A percentile compares a stretch with the other conserved stretches of the same genome.
These are phyloP conservation scores for Acephala macrosclerotiorum DNA, from an alignment of 2,329 filamentous ascomycete species.

Conservation along the genomic window DNA sequence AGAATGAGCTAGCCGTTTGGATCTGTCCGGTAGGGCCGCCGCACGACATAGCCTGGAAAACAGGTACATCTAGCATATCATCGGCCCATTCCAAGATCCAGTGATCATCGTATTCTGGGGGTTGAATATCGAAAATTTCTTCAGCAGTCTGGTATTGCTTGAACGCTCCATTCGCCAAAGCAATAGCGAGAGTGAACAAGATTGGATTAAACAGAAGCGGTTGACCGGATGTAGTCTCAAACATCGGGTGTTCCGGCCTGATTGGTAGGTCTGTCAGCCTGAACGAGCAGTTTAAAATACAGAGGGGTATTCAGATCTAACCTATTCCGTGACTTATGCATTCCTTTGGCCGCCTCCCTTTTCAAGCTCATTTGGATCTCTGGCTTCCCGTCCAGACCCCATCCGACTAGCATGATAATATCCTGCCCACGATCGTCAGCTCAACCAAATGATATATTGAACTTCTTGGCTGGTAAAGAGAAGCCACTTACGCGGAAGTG, in stretches of 20 bases:
- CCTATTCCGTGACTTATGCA: conserved; percentile 29
- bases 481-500: too few species aligned
- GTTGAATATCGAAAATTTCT: conserved; percentile 25
- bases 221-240: conserved; percentile 23
- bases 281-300: conserved; percentile 23
- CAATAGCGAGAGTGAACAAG: conserved; percentile 29
- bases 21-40: too few species aligned
- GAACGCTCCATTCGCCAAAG: conserved; percentile 24
- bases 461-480: too few species aligned
- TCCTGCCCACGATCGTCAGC: conserved; percentile 28
- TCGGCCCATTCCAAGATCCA: conserved; percentile 24
- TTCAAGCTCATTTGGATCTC: conserved; percentile 33
- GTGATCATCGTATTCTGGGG: conserved; percentile 19
- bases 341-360: conserved; percentile 30
- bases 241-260: conserved; percentile 27
- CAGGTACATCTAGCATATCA: conserved; percentile 17
- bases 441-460: conserved; percentile 9
- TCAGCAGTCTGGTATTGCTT: conserved; percentile 24
- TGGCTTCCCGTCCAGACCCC: conserved; percentile 28
- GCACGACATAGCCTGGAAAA: too few species aligned
- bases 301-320: conserved; percentile 21
- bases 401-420: conserved; percentile 32
- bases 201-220: conserved; percentile 24
- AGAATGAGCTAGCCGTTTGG: too few species aligned
- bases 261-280: too few species aligned